phyloP scores from a whole-genome alignment of 495 filamentous ascomycete species.

The Trichoderma parareesei region DNA sequence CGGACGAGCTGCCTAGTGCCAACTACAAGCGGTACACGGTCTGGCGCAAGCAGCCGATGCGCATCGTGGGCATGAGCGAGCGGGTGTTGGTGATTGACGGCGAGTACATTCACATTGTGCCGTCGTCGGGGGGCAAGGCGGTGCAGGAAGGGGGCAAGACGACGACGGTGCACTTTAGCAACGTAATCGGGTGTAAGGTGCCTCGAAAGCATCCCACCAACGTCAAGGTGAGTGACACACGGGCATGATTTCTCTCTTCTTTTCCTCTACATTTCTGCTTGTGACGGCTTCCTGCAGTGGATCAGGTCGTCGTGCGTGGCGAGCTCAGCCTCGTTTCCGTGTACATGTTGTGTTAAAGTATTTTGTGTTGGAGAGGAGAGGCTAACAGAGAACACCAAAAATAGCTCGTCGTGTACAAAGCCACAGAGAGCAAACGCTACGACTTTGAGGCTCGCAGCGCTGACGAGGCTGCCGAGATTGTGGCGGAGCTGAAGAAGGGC shows the following conservation, averaged over 20 bases:
- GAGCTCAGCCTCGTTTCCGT: not conserved
- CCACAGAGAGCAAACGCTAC: slow-evolving; percentile 85
- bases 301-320: not conserved
- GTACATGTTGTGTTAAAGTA: not conserved
- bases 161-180: slow-evolving; percentile 84
- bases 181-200: slow-evolving; percentile 89
- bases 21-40: slow-evolving; percentile 84
- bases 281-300: not conserved
- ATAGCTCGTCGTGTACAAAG: slow-evolving; percentile 67
- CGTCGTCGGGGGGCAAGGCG: slow-evolving; percentile 49
- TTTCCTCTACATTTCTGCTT: not conserved
- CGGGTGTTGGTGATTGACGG: slow-evolving; percentile 84
- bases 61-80: slow-evolving; percentile 77
- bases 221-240: slow-evolving; percentile 56
- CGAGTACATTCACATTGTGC: slow-evolving; percentile 93
- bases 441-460: slow-evolving; percentile 84
- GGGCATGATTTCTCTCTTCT: not conserved
- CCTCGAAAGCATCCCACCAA: slow-evolving; percentile 82
- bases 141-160: slow-evolving; percentile 64
- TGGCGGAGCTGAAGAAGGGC: slow-evolving; percentile 74
- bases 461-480: slow-evolving; percentile 80
- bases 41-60: slow-evolving; percentile 88
- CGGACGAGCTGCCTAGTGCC: slow-evolving; percentile 56
- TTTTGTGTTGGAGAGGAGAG: not conserved
- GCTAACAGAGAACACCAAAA: slow-evolving; percentile 10